Evolutionary conservation across 1,284 basidiomycete species (phyloP), one percentile per base, ranked within the genome.

Genomic region (Microbotryum silenes-acaulis): DNA sequence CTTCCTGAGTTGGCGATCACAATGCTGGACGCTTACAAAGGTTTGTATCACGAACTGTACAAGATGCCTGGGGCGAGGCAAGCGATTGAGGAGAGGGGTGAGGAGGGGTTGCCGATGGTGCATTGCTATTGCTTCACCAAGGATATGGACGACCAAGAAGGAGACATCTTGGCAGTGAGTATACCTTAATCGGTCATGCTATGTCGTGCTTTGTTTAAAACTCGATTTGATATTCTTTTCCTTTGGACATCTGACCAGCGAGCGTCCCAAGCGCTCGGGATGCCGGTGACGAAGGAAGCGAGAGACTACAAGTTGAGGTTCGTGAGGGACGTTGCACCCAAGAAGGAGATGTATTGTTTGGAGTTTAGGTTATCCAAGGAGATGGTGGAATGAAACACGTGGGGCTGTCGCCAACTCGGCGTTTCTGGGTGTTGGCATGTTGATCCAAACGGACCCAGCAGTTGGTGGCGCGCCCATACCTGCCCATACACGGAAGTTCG

Each of bases 311-410:
- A 74, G 37, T 76, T 93, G 16, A 86, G 91, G 72, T 81, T 86
- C 68, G 94, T 99, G 42, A 84, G 96, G 54, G 86, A 87, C 16
- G 94, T 99, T 9, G 92, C 94, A 3, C 96, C 96, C 4, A 90
- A 86, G 77, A 98, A 98, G 78, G 88, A 94, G 72, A 98, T 98
- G 96, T 98, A 96, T 76, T 96, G 96, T 77, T 82, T 99, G 58
- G 87, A 86, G 72, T 98, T 99, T 80, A 79, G 86, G 53, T 81
- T 97, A 25, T 90, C 92, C 21, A 57, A 65, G 16, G 70, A 78
- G 62, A 77, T 79, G 5, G 77, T 78, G 9, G 31, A 42, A 16
- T 63, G 51, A 42, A 42, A 18, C 7, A 31, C 8, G 51, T 10
- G n/a, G n/a, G 51, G 16, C 12, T n/a, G 37, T 18, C 12, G 16